A percentile compares a stretch with the other conserved stretches of the same genome.
Evolutionary conservation across 2,329 filamentous ascomycete species (phyloP).

Genomic region (Aspergillus glaucus): DNA sequence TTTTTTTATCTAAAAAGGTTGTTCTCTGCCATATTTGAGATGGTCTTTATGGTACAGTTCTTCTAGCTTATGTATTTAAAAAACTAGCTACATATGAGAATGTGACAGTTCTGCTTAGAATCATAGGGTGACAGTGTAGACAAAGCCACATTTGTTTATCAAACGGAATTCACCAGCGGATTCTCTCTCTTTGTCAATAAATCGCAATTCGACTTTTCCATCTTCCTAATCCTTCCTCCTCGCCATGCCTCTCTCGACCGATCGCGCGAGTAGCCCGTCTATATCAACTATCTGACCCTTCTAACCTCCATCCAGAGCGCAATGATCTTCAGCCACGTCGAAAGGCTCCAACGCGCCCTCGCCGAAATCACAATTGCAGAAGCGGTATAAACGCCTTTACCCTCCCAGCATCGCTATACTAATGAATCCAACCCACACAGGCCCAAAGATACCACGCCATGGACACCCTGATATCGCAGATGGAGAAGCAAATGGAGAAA

Average conservation of each 20-base stretch:
- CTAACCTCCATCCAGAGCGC: background rate
- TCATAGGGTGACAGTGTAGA: too few relatives aligned
- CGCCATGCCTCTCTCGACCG: background rate
- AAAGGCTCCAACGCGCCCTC: background rate
- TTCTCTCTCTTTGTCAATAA: background rate
- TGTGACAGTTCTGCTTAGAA: too few relatives aligned
- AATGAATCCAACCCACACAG: background rate
- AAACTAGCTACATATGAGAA: too few relatives aligned
- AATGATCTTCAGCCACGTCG: background rate
- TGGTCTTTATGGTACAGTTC: background rate
- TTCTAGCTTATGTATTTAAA: too few relatives aligned
- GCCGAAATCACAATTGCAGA: background rate
- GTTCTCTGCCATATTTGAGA: background rate
- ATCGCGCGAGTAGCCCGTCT: background rate
- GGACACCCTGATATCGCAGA: background rate
- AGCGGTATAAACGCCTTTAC: background rate
- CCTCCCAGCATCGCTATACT: background rate
- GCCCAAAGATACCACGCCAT: background rate
- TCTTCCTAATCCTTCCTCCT: background rate
- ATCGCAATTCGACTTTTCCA: background rate
- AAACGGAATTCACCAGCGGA: too few relatives aligned
- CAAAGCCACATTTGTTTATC: too few relatives aligned
- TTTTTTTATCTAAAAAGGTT: too few relatives aligned
- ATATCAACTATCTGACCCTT: background rate
- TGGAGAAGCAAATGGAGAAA: background rate